Evolutionary conservation across 176 grass and related monocot genomes (phyloP), one percentile per base, ranked within the genome.

Genomic region (Cenchrus americanus): DNA sequence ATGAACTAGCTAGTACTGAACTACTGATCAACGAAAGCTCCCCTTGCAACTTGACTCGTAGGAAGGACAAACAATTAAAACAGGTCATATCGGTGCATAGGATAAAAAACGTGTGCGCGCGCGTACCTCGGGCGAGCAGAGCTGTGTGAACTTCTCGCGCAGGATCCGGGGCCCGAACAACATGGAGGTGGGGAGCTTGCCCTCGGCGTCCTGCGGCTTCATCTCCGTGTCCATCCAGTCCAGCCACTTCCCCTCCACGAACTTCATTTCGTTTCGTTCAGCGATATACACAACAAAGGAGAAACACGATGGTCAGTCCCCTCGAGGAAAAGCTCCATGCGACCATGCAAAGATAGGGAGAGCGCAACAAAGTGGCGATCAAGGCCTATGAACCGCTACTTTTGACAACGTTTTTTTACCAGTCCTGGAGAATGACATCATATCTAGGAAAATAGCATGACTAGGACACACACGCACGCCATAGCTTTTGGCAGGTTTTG

Each of bases 141-240:
- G 24, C 30, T 88, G 83, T 53, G 32, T 81, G 14, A 97, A 66
- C 14, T 34, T 76, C 8, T 71, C 66, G 83, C 66, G 47, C 12
- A 84, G 0, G 51, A 91, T 26, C 72, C 83, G 46, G 21, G 86
- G 88, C 14, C 92, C 95, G 62, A 94, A 94, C 24, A 73, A 2
- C 81, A 92, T 68, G 21, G 83, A 78, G 1, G 23, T 74, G 0
- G 84, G 88, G 6, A 87, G 84, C 57, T 84, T 88, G 58, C 91
- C 90, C 22, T 83, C 78, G 0, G 23, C 80, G 2, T 89, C 61
- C 15, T 85, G 89, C 5, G 88, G 78, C 64, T 89, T 86, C 7
- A 91, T 54, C 70, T 91, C 85, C 15, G 88, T 91, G 84, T 97
- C 90, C 88, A 87, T 82, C 92, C 81, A 97, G 78, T 76, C 84